Percentiles rank a stretch among this genome's conserved stretches.
Evolutionary conservation across 192 early-diverging fungal species (phyloP).

Genomic region (Umbelopsis sp.): DNA sequence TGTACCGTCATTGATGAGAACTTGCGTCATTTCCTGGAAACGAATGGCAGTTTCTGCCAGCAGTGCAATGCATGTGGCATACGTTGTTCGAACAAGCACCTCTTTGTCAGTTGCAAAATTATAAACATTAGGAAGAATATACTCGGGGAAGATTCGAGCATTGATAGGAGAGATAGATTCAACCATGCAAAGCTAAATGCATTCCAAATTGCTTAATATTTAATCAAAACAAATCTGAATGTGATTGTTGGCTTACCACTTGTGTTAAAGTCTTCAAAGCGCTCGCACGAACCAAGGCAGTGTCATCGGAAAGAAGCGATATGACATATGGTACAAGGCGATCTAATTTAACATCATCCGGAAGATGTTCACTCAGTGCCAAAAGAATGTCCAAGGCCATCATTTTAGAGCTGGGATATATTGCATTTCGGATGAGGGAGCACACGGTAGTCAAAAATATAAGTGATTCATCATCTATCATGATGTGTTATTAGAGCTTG

Average conservation of each 20-base stretch:
- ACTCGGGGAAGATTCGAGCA: constrained; percentile 89
- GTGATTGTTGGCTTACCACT: constrained; percentile 50
- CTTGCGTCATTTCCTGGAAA: constrained; percentile 74
- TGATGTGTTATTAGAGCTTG: not conserved
- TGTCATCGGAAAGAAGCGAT: constrained; percentile 63
- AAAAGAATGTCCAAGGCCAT: constrained; percentile 76
- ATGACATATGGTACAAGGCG: constrained; percentile 81
- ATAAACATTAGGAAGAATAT: constrained; percentile 79
- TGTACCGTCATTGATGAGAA: constrained; percentile 49
- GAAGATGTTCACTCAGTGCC: constrained; percentile 62
- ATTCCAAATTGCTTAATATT: not conserved
- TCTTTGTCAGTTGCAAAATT: constrained; percentile 72
- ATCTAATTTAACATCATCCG: constrained; percentile 76
- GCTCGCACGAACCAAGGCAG: constrained; percentile 61
- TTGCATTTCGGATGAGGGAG: constrained; percentile 68
- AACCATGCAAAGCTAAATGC: constrained; percentile 67
- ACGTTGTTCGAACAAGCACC: constrained; percentile 75
- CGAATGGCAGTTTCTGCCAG: constrained; percentile 77
- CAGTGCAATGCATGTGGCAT: constrained; percentile 81
- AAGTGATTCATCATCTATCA: constrained; percentile 64
- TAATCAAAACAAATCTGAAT: not conserved
- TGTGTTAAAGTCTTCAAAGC: constrained; percentile 70
- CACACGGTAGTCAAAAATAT: constrained; percentile 71
- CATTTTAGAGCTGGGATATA: constrained; percentile 71
- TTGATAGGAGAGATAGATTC: constrained; percentile 79